These are phyloP conservation scores for Vaccinium darrowii DNA, from an alignment of 148 eudicot genomes.

Conservation along the genomic window DNA sequence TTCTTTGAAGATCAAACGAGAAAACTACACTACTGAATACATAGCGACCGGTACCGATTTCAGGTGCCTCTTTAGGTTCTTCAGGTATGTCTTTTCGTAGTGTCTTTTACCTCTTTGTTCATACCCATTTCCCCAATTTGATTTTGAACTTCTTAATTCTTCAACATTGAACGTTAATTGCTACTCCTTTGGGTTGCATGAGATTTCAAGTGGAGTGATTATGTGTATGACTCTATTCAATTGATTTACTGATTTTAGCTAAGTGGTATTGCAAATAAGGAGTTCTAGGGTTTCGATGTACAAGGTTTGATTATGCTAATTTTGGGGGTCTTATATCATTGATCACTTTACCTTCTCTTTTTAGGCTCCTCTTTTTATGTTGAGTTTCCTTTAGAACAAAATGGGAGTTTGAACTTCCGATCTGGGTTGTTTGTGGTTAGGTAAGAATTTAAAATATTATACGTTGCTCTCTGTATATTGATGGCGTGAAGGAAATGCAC, in stretches of 20 bases:
- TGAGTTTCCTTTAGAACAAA: background rate
- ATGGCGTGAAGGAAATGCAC: background rate
- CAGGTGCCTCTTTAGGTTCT: background rate
- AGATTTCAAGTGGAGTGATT: constrained; percentile 2
- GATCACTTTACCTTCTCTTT: background rate
- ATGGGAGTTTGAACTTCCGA: background rate
- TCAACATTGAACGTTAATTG: background rate
- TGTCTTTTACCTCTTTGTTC: background rate
- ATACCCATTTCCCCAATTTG: background rate
- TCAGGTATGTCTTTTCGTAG: background rate
- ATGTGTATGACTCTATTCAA: too few species aligned
- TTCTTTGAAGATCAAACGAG: background rate
- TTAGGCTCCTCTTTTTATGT: too few species aligned
- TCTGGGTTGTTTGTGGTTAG: background rate
- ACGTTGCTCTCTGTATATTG: background rate
- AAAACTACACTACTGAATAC: background rate
- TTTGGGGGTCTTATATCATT: background rate
- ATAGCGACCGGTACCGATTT: background rate
- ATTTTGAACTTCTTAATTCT: background rate
- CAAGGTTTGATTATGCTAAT: background rate
- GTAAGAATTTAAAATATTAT: too few species aligned
- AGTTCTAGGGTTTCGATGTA: background rate
- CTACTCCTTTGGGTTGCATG: background rate
- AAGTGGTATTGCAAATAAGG: background rate
- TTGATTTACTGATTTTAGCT: background rate